These are phyloP conservation scores for Nemania serpens DNA, from an alignment of 2,329 filamentous ascomycete genomes.

Conservation along the genomic window DNA sequence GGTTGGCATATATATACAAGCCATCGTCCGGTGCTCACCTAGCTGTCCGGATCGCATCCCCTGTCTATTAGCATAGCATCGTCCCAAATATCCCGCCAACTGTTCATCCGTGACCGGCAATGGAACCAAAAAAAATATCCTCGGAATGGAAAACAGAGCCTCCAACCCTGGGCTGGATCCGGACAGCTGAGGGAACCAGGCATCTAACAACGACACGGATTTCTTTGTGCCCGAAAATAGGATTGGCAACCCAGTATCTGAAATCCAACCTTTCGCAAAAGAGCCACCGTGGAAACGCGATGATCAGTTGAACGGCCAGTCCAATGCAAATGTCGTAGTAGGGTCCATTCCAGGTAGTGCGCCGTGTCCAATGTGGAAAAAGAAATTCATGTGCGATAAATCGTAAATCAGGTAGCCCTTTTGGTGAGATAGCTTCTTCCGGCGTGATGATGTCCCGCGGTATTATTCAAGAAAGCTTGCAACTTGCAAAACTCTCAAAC, in stretches of 20 bases:
- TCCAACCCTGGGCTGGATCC: constrained; percentile 43
- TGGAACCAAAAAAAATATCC: constrained; percentile 38
- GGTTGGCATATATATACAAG: constrained; percentile 58
- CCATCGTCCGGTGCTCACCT: constrained; percentile 53
- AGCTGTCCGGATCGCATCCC: constrained; percentile 55
- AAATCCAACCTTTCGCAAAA: constrained; percentile 35
- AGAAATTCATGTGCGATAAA: constrained; percentile 37
- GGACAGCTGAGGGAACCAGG: constrained; percentile 47
- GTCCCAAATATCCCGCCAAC: constrained; percentile 39
- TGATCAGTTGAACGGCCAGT: constrained; percentile 39
- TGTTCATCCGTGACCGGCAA: constrained; percentile 38
- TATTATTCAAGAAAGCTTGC: constrained; percentile 40
- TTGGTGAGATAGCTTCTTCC: constrained; percentile 29
- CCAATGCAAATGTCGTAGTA: constrained; percentile 41
- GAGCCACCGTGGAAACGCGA: constrained; percentile 39
- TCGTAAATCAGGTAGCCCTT: constrained; percentile 35
- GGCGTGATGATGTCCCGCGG: constrained; percentile 35
- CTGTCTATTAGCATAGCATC: constrained; percentile 42
- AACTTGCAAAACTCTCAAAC: constrained; percentile 43
- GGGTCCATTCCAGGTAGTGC: constrained; percentile 37
- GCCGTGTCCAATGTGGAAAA: constrained; percentile 42
- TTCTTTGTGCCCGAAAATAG: constrained; percentile 40
- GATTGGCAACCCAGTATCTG: constrained; percentile 37
- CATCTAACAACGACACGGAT: constrained; percentile 35
- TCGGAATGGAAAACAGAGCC: constrained; percentile 37